Base-by-base conservation (phyloP, 257 asterid genomes). In the Dorcoceras hygrometricum region DNA sequence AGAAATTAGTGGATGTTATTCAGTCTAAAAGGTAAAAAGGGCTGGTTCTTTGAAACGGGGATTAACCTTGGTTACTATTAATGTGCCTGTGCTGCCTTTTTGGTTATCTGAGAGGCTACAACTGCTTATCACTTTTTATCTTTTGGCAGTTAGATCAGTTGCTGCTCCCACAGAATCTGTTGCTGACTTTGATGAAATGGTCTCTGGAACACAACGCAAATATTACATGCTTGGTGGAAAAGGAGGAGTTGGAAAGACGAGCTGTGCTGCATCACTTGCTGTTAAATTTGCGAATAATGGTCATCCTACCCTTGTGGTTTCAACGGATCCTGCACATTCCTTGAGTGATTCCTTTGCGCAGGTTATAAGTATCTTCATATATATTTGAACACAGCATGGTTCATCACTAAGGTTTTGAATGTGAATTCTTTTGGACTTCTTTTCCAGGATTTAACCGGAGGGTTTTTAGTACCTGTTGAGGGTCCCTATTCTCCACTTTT, bases 311-410 rank as follows among this genome's bases (percentile, higher is more conserved):
- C 87, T 94, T 4, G 97, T 94, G 74, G 99, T 94, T 87, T 90
- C 99, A 71, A 94, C 99, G 23, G 99, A 94, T 72, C 99, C 99
- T 25, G 99, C 99, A 14, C 96, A 94, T 85, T 94, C 99, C 24
- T 79, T 94, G 71, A 94, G 99, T 73, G 99, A 94, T 83, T 94
- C 99, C 70, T 94, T 94, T 70, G 96, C 96, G 31, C 99, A 94
- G 99, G 99, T 90, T 77, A 63, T 19, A 66, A 36, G 73, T 70
- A 8, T 68, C 55, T 24, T 32, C 36, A 31, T 46, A 16, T 36
- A 3, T 7, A 8, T 63, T 4, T 11, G n/a, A 18, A 16, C 23
- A 54, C 2, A 12, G 23, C 18, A 39, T 23, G 29, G 4, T 23
- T n/a, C 43, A 11, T 25, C 25, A 3, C 26, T 39, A 50, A 31